Evolutionary conservation across 768 basidiomycete genomes (phyloP).

Genomic region (Mycena chlorophos): DNA sequence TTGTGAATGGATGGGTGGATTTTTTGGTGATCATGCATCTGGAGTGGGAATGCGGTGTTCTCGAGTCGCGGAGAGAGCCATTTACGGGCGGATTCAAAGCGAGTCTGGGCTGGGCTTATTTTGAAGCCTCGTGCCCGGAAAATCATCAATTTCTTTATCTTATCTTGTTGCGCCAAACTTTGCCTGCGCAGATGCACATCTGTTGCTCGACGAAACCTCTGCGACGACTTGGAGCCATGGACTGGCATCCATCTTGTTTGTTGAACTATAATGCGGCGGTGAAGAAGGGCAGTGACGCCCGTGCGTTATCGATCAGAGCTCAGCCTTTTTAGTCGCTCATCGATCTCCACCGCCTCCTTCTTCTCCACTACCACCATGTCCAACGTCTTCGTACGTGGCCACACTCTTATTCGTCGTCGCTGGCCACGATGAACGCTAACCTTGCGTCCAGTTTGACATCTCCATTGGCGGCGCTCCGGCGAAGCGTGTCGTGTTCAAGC

Average conservation of each 20-base stretch:
- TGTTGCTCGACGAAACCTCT: background rate
- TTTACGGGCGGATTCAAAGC: background rate
- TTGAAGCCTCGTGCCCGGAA: background rate
- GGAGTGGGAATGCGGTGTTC: background rate
- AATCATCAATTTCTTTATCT: too few species aligned
- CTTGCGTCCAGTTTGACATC: constrained; percentile 56
- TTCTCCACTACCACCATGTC: constrained; percentile 11
- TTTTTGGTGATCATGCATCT: background rate
- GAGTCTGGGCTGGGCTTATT: background rate
- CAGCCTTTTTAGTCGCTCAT: background rate
- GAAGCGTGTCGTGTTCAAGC: constrained; percentile 79
- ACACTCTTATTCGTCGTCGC: background rate
- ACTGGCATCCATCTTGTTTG: too few species aligned
- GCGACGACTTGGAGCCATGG: background rate
- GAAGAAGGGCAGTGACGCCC: background rate
- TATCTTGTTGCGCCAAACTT: background rate
- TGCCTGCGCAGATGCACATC: background rate
- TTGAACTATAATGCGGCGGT: background rate
- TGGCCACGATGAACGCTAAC: background rate
- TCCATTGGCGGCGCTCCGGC: constrained; percentile 57
- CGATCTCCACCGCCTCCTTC: constrained; percentile 7
- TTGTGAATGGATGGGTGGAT: background rate
- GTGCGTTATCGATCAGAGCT: background rate
- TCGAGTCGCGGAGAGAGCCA: background rate
- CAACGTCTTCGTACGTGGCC: constrained; percentile 4